These are phyloP conservation scores for Leccinum rimulosum DNA, from an alignment of 768 basidiomycete genomes.

Conservation along the genomic window DNA sequence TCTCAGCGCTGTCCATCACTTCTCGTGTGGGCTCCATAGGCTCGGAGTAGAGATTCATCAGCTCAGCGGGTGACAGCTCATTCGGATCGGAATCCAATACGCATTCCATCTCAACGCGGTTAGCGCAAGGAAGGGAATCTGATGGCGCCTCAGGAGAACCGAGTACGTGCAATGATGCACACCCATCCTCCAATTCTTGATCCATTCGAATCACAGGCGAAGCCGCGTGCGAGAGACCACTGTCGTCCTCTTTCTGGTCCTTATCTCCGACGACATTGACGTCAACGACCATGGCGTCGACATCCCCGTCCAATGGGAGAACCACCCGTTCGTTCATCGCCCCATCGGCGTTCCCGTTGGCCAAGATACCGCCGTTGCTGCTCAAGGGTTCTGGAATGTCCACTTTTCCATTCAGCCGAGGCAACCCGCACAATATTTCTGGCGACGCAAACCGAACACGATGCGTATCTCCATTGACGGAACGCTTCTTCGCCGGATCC, in stretches of 20 bases:
- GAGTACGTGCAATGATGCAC: not conserved
- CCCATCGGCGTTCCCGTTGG: not conserved
- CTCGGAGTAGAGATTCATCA: not conserved
- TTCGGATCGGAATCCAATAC: not conserved
- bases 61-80: slow-evolving; percentile 10
- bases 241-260: not conserved
- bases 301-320: slow-evolving; percentile 5
- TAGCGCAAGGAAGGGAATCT: not conserved
- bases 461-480: slow-evolving; percentile 15
- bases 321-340: not conserved
- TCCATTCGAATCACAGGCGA: not conserved
- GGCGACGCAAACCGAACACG: slow-evolving; percentile 34
- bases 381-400: slow-evolving; percentile 3
- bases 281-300: slow-evolving; percentile 26
- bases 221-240: not conserved
- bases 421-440: slow-evolving; percentile 21
- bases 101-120: not conserved
- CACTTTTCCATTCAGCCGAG: slow-evolving; percentile 8
- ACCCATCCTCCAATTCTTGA: not conserved
- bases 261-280: slow-evolving; percentile 7
- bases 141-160: slow-evolving; percentile 3
- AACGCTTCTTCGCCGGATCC: slow-evolving; percentile 14
- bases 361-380: not conserved
- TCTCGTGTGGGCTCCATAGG: slow-evolving; percentile 7
- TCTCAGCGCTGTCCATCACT: not conserved